Evolutionary conservation across 1,139 yeast species (phyloP), one percentile per base, ranked within the genome.

Genomic region (Candida sanyaensis): DNA sequence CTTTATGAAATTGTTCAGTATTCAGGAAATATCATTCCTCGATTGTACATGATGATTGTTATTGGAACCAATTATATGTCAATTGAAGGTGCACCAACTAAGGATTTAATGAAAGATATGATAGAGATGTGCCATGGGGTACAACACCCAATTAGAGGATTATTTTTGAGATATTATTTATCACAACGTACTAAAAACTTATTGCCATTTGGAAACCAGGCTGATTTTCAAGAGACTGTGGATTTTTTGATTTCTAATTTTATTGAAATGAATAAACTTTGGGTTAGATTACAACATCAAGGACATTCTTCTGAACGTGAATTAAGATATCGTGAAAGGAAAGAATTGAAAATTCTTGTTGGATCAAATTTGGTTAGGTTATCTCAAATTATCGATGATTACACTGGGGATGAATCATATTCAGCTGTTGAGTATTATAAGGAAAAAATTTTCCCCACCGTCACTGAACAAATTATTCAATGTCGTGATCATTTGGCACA

Each of bases 61-160:
- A 93, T 93, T 9, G 99, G 99, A 9, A 85, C 96, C 0, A 88
- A 91, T 2, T 91, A 87, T 67, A 84, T 92, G 86, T 72, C 86
- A 5, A 76, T 86, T 6, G 80, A 84, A 4, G 91, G 84, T 49
- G 86, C 96, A 0, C 97, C 97, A 0, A 78, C 82, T 27, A 82
- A 83, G 62, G 98, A 92, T 57, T 86, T 95, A 49, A 81, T 93
- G 84, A 89, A 88, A 63, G 99, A 93, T 63, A 86, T 95, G 96
- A 86, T 93, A 64, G 99, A 95, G 65, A 93, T 93, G 99, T 87
- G 96, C 55, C 80, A 96, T 39, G 99, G 98, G n/a, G 96, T 92
- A 1, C 99, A 93, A 66, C 95, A 90, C 62, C 99, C 99, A 0
- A 82, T 90, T 32, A 73, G 93, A 52, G 99, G 99, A 1, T 71